phyloP scores from a whole-genome alignment of 345 rosid species.

The Abelmoschus esculentus region DNA sequence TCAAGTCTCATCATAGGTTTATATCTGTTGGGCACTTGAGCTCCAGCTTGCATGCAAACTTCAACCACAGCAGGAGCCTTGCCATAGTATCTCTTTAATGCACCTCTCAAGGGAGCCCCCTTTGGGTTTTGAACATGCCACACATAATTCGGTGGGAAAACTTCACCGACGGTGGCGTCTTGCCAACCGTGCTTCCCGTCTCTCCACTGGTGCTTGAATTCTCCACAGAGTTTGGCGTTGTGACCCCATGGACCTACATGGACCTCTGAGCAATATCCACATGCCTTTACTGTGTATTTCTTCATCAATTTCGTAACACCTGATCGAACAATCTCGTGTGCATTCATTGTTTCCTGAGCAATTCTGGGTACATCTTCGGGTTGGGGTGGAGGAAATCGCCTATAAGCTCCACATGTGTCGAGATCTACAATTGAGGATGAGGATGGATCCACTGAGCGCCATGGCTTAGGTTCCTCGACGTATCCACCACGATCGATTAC shows the following conservation, averaged over 20 bases:
- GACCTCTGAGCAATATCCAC: conserved; percentile 89
- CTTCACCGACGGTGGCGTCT: conserved; percentile 66
- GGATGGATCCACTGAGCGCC: conserved; percentile 29
- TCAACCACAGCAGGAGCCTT: conserved; percentile 81
- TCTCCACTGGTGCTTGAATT: conserved; percentile 87
- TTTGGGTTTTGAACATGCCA: conserved; percentile 73
- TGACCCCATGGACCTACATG: conserved; percentile 97
- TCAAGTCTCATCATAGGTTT: conserved; percentile 97
- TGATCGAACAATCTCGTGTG: conserved; percentile 50
- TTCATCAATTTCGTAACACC: conserved; percentile 68
- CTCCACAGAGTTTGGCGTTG: conserved; percentile 85
- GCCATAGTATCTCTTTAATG: conserved; percentile 71
- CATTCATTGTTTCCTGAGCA: conserved; percentile 73
- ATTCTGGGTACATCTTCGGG: conserved; percentile 47
- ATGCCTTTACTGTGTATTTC: conserved; percentile 75
- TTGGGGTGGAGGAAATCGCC: conserved; percentile 44
- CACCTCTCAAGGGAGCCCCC: conserved; percentile 51
- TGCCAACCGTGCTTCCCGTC: conserved; percentile 99
- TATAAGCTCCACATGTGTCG: conserved; percentile 59
- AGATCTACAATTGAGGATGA: conserved; percentile 51
- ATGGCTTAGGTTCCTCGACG: conserved; percentile 48
- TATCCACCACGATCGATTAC: conserved; percentile 66
- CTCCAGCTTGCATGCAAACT: conserved; percentile 75
- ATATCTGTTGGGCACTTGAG: conserved; percentile 48
- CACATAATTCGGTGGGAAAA: conserved; percentile 65